Conservation (phyloP, 768 basidiomycete species). For the Rhizopogon vinicolor region DNA sequence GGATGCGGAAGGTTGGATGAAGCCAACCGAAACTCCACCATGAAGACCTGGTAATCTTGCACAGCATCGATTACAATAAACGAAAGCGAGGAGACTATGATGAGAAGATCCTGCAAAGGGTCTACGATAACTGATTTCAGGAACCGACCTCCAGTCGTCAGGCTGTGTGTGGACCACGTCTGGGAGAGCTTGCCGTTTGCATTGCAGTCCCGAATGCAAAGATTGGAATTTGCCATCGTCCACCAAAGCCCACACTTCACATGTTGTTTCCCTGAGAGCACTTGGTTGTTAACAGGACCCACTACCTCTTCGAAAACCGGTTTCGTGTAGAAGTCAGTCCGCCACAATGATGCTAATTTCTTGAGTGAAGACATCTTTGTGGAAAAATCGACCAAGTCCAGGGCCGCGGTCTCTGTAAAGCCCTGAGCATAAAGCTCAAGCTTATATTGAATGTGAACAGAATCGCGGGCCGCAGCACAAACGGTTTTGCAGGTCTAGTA, state of each 20-base stretch:
- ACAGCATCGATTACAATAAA: not conserved
- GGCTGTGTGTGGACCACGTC: not conserved
- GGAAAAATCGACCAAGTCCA: not conserved
- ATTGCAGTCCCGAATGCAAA: not conserved
- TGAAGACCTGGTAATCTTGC: not conserved
- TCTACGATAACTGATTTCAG: not conserved
- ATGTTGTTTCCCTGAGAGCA: not conserved
- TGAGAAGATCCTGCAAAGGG: not conserved
- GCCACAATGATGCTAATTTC: not conserved
- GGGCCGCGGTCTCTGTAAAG: not conserved
- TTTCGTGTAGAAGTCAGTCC: not conserved
- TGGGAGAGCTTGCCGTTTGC: not conserved
- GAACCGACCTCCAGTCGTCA: too few relatives aligned
- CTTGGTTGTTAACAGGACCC: too few relatives aligned
- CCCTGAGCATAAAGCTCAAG: not conserved
- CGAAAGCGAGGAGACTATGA: too few relatives aligned
- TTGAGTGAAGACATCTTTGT: not conserved
- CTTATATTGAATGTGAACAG: not conserved
- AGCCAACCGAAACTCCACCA: not conserved
- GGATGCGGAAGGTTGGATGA: not conserved
- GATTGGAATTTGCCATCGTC: not conserved
- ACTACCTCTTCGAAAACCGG: not conserved
- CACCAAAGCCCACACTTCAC: not conserved
- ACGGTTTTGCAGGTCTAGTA: too few relatives aligned
- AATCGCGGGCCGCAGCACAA: too few relatives aligned